Evolutionary conservation across 75 land plant species (phyloP), one percentile per base, ranked within the genome.

Genomic region (Isoetes taiwanensis): DNA sequence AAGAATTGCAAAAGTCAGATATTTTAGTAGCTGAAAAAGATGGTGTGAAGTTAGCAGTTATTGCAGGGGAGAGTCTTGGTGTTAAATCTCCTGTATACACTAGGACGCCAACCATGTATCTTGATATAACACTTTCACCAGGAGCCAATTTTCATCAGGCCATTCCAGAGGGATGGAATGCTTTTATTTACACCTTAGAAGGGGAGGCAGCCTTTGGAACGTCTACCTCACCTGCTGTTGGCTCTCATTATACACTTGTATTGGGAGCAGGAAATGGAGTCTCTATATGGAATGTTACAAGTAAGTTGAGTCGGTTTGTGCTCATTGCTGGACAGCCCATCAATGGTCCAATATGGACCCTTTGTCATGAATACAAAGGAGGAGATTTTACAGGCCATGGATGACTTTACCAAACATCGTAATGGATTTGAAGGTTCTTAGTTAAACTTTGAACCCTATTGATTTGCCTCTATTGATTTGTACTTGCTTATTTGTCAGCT

Each of bases 401-500:
- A 64, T 30, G 96, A 90, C 38, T 90, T 70, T 48, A 71, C 77
- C 14, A 64, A 41, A 24, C 72, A 61, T 30, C 59, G 27, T 35
- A 90, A 90, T 67, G 96, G 91, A 2, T 90, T 90, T 48, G 96
- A 90, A n/a, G n/a, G n/a, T n/a, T n/a, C n/a, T n/a, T n/a, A n/a
- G n/a, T n/a, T n/a, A n/a, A n/a, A n/a, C n/a, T n/a, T n/a, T n/a
- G n/a, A n/a, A n/a, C n/a, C n/a, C n/a, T n/a, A n/a, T n/a, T n/a
- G n/a, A n/a, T n/a, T n/a, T n/a, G n/a, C n/a, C n/a, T n/a, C n/a
- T n/a, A n/a, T n/a, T n/a, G n/a, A n/a, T n/a, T n/a, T n/a, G n/a
- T n/a, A n/a, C n/a, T n/a, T n/a, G n/a, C n/a, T n/a, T n/a, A n/a
- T n/a, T n/a, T n/a, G n/a, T n/a, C n/a, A n/a, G n/a, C n/a, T n/a